Conservation (phyloP, 1,284 basidiomycete species). For the Schizophyllum amplum region DNA sequence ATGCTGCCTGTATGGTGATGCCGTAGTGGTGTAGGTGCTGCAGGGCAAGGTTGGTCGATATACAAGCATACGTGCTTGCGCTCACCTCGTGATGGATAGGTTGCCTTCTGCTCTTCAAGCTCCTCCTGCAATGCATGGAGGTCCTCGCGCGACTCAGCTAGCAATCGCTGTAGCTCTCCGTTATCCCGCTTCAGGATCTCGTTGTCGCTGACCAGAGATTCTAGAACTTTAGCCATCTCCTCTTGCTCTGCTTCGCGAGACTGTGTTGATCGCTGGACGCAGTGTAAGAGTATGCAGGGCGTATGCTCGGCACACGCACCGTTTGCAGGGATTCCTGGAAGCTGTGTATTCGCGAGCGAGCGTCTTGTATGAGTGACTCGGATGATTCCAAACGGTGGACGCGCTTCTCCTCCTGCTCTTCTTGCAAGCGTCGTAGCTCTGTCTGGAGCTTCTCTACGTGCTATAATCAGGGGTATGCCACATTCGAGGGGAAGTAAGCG, state of each 20-base stretch:
- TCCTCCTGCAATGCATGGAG: constrained; percentile 62
- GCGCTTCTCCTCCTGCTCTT: constrained; percentile 59
- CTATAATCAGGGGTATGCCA: constrained; percentile 5
- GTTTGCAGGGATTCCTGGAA: constrained; percentile 46
- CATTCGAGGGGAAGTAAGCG: constrained; percentile 17
- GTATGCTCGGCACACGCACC: constrained; percentile 13
- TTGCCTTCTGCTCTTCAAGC: constrained; percentile 48
- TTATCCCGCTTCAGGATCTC: constrained; percentile 77
- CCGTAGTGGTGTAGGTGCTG: not conserved
- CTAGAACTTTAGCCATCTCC: constrained; percentile 63
- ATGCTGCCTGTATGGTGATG: constrained; percentile 29
- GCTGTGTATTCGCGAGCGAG: constrained; percentile 56
- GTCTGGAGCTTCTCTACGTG: constrained; percentile 61
- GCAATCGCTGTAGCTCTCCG: constrained; percentile 64
- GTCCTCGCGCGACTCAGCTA: constrained; percentile 75
- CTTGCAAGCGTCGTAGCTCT: constrained; percentile 57
- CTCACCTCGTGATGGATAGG: not conserved
- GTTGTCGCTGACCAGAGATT: constrained; percentile 78
- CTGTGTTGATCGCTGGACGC: not conserved
- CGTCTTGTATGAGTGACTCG: constrained; percentile 65
- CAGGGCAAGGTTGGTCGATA: not conserved
- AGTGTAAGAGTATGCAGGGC: not conserved
- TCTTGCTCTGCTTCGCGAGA: constrained; percentile 31
- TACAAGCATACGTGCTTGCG: not conserved
- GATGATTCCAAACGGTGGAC: constrained; percentile 65